phyloP scores from a whole-genome alignment of 768 basidiomycete species.

The Cystobasidium tubakii region DNA sequence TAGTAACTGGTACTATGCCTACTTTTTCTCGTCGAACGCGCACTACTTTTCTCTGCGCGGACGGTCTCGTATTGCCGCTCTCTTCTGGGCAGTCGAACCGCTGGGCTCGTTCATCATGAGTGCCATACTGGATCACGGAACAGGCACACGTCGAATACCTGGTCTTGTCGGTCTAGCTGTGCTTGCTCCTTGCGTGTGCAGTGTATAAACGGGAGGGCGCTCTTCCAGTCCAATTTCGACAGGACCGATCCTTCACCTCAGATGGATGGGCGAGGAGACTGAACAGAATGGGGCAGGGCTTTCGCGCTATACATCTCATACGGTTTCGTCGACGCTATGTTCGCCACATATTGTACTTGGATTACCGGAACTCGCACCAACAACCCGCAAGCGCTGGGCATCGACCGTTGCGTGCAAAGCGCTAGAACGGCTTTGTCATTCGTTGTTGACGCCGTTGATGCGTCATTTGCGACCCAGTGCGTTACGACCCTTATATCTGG shows the following conservation, averaged over 20 bases:
- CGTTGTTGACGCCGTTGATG: background rate
- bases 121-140: background rate
- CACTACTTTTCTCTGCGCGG: background rate
- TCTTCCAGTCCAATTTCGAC: background rate
- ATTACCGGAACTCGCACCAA: background rate
- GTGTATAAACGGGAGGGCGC: background rate
- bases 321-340: background rate
- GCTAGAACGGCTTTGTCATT: background rate
- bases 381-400: background rate
- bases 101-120: background rate
- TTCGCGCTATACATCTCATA: background rate
- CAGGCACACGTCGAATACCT: background rate
- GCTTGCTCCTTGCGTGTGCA: background rate
- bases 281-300: background rate
- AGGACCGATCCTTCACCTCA: background rate
- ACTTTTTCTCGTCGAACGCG: background rate
- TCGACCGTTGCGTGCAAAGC: background rate
- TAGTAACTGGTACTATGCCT: conserved; percentile 2
- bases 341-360: background rate
- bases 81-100: background rate
- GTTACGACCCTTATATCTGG: background rate
- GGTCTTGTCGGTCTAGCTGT: background rate
- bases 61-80: background rate
- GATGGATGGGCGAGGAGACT: background rate
- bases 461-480: background rate